Percentiles rank a stretch among this genome's conserved stretches.
Evolutionary conservation across 495 filamentous ascomycete genomes (phyloP).

Genomic region (Podospora comata): DNA sequence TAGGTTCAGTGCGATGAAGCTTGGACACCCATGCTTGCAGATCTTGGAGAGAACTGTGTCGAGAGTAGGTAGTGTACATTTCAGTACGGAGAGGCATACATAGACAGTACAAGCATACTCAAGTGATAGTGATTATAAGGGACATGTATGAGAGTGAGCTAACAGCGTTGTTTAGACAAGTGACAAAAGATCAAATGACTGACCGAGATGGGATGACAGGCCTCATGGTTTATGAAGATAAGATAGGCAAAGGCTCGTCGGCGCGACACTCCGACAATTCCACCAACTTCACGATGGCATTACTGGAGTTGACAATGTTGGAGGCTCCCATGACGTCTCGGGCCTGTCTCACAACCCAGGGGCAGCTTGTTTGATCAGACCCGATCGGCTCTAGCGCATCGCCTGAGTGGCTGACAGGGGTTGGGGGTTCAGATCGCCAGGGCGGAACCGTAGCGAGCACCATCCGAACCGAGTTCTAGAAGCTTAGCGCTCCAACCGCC

Average conservation of each 20-base stretch:
- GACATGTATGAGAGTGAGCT: no score
- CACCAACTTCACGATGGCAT: not conserved
- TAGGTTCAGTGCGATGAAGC: not conserved
- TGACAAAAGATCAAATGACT: not conserved
- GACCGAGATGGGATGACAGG: not conserved
- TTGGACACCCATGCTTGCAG: not conserved
- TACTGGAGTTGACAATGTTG: not conserved
- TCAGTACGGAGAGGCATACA: no score
- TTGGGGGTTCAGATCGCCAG: slow-evolving; percentile 16
- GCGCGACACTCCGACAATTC: not conserved
- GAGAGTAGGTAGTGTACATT: not conserved
- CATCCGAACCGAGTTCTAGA: slow-evolving; percentile 22
- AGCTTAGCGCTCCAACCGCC: slow-evolving; percentile 6
- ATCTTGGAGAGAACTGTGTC: not conserved
- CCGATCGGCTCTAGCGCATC: slow-evolving; percentile 27
- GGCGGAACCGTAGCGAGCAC: slow-evolving; percentile 27
- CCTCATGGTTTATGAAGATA: not conserved
- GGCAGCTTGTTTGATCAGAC: slow-evolving; percentile 28
- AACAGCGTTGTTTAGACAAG: no score
- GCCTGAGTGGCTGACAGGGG: slow-evolving; percentile 30
- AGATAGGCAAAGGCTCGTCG: not conserved
- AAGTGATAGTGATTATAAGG: no score
- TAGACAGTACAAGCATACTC: no score
- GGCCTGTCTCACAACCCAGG: slow-evolving; percentile 28
- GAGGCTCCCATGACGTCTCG: slow-evolving; percentile 25